These are phyloP conservation scores for Phytophthora fragariaefolia DNA, from an alignment of 352 stramenopile genomes.

Conservation along the genomic window DNA sequence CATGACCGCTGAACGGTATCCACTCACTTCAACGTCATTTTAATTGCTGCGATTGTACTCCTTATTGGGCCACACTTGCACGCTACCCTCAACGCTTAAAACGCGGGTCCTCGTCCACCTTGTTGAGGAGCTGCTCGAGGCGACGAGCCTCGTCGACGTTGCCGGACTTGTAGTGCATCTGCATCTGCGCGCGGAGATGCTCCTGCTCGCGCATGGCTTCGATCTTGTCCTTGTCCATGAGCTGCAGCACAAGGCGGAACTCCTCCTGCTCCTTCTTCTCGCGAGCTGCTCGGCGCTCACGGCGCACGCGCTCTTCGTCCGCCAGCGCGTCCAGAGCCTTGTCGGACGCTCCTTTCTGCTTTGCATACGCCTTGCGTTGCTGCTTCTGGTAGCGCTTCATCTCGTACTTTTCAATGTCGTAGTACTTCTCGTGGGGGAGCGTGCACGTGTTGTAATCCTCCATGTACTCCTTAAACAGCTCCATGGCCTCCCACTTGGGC, in stretches of 20 bases:
- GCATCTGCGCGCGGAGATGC: constrained; percentile 86
- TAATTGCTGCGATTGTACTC: too few species aligned
- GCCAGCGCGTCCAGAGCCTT: constrained; percentile 34
- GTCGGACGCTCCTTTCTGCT: constrained; percentile 30
- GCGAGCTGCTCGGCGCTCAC: constrained; percentile 60
- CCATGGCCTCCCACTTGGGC: constrained; percentile 88
- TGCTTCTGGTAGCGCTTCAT: constrained; percentile 93
- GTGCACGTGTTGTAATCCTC: constrained; percentile 99
- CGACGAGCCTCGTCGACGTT: constrained; percentile 86
- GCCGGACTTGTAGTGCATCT: constrained; percentile 91
- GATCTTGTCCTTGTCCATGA: constrained; percentile 88
- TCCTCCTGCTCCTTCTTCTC: constrained; percentile 75
- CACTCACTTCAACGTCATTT: too few species aligned
- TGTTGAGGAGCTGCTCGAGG: constrained; percentile 82
- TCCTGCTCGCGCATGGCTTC: constrained; percentile 89
- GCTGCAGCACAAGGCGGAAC: constrained; percentile 78
- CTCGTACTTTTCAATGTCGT: constrained; percentile 98
- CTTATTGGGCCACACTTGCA: too few species aligned
- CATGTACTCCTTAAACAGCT: constrained; percentile 94
- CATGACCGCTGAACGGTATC: too few species aligned
- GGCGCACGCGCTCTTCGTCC: constrained; percentile 73
- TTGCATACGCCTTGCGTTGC: constrained; percentile 53
- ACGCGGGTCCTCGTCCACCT: constrained; percentile 57
- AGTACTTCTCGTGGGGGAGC: constrained; percentile 97
- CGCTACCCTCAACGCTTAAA: constrained; percentile 37